Conservation (phyloP, 345 rosid species). For the Mallotus nudiflorus region DNA sequence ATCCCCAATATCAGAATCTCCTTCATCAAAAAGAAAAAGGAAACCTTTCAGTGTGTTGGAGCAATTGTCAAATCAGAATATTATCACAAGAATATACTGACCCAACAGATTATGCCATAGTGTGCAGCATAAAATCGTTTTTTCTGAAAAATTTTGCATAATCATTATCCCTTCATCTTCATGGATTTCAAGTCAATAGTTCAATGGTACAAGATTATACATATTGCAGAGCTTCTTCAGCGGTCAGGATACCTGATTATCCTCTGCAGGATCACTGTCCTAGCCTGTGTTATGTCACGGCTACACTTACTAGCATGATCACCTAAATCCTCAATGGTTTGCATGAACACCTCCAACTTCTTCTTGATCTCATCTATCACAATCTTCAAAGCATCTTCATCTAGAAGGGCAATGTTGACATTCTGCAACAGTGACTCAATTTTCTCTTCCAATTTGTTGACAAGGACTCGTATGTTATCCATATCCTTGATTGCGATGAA, state of each 20-base stretch:
- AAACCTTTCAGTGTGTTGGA: background rate
- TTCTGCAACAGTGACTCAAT: slow-evolving; percentile 55
- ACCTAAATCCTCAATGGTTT: slow-evolving; percentile 58
- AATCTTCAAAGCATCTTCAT: slow-evolving; percentile 55
- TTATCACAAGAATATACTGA: too few relatives aligned
- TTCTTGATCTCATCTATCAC: slow-evolving; percentile 83
- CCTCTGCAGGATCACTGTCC: slow-evolving; percentile 67
- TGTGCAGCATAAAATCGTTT: too few relatives aligned
- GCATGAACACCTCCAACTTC: slow-evolving; percentile 56
- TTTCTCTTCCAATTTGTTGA: slow-evolving; percentile 49
- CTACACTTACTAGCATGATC: slow-evolving; percentile 65
- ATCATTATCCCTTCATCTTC: too few relatives aligned
- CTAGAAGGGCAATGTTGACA: slow-evolving; percentile 51
- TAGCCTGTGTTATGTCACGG: slow-evolving; percentile 64
- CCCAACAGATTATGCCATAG: too few relatives aligned
- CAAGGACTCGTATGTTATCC: slow-evolving; percentile 61
- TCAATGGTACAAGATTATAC: slow-evolving; percentile 2
- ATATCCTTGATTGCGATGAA: slow-evolving; percentile 58
- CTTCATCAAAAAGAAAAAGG: background rate
- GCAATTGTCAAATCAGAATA: too few relatives aligned
- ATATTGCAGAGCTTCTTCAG: slow-evolving; percentile 38
- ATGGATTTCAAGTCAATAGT: slow-evolving; percentile 4
- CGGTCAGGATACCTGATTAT: slow-evolving; percentile 45
- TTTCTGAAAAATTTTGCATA: background rate
- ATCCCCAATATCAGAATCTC: background rate